These are phyloP conservation scores for Aspergillus bombycis DNA, from an alignment of 2,329 filamentous ascomycete genomes.

Conservation along the genomic window DNA sequence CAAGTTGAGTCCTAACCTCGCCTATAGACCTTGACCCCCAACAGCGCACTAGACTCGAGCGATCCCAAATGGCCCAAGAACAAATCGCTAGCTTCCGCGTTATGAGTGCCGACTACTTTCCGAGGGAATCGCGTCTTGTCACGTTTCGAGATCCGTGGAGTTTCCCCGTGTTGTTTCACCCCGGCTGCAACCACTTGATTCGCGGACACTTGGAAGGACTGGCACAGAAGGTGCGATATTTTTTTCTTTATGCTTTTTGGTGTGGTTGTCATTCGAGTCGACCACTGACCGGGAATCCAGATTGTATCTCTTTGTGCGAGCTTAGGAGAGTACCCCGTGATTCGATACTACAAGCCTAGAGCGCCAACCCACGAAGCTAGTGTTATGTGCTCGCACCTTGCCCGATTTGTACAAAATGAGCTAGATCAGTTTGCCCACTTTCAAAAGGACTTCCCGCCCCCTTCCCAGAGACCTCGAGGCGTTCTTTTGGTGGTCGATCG, in stretches of 20 bases:
- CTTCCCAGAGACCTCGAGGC: constrained; percentile 72
- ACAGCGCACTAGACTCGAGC: constrained; percentile 74
- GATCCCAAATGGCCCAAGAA: constrained; percentile 68
- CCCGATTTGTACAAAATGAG: constrained; percentile 88
- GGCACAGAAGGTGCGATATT: constrained; percentile 74
- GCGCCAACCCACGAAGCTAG: constrained; percentile 80
- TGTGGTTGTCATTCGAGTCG: too few species aligned
- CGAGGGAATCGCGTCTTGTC: constrained; percentile 85
- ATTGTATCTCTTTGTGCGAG: constrained; percentile 86
- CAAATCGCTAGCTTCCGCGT: constrained; percentile 80
- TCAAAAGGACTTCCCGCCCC: constrained; percentile 80
- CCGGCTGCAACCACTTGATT: constrained; percentile 82
- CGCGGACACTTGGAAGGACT: constrained; percentile 79
- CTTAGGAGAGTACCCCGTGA: constrained; percentile 89
- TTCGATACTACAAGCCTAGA: constrained; percentile 84
- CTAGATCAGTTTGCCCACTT: constrained; percentile 85
- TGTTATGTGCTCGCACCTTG: constrained; percentile 84
- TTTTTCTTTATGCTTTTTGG: neutral
- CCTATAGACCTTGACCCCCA: constrained; percentile 66
- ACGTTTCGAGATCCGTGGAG: constrained; percentile 95
- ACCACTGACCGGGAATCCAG: constrained; percentile 46
- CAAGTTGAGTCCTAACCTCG: constrained; percentile 24
- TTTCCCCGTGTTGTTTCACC: constrained; percentile 90
- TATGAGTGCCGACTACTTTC: constrained; percentile 84
- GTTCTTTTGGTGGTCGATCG: constrained; percentile 86